Base-by-base conservation (phyloP, 2,329 filamentous ascomycete species). In the Claviceps pazoutovae region DNA sequence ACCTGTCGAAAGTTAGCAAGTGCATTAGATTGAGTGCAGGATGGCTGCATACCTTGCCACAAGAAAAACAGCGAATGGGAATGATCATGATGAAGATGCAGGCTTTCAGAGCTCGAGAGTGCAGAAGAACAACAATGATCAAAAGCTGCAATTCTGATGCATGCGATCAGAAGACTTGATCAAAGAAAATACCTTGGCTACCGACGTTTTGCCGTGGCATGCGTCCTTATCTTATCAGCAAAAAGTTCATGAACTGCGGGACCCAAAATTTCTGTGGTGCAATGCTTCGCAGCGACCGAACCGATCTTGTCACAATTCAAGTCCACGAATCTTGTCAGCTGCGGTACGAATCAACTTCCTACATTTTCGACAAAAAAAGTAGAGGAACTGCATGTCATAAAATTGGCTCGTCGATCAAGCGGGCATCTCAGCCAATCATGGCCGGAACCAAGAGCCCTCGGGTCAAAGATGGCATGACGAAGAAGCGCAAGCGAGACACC, bases 61-160 rank as follows among this genome's bases (percentile, higher is more conserved):
- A 98, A 53, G 93, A 97, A 72, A 98, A 98, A 74, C 93, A 98
- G 60, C 93, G 88, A 59, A 98, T 88, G 2, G 93, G 93, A 60
- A 98, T 97, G 71, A 98, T 98, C 93, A 98, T 98, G 42, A 21
- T 42, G 49, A 17, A 8, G 41, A 38, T 47, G 36, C 37, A 23
- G 34, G n/a, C 8, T 26, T 26, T 41, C 3, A 2, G 21, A 36
- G 36, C 37, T 37, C n/a, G 5, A 46, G 2, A 34, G 4, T 16
- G 41, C 21, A 16, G 9, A 38, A 39, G 1, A 3, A 34, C 14
- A 21, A 21, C 26, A 16, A 19, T 39, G 23, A 44, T 21, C 9
- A 3, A 34, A 43, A 44, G 39, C 17, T 44, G 26, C 45, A 46
- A 48, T 45, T 30, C 26, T 21, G 43, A 57, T 26, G 55, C 37